Percentiles rank a stretch among this genome's conserved stretches.
Conservation (phyloP, 257 asterid species). For the Lithospermum erythrorhizon region DNA sequence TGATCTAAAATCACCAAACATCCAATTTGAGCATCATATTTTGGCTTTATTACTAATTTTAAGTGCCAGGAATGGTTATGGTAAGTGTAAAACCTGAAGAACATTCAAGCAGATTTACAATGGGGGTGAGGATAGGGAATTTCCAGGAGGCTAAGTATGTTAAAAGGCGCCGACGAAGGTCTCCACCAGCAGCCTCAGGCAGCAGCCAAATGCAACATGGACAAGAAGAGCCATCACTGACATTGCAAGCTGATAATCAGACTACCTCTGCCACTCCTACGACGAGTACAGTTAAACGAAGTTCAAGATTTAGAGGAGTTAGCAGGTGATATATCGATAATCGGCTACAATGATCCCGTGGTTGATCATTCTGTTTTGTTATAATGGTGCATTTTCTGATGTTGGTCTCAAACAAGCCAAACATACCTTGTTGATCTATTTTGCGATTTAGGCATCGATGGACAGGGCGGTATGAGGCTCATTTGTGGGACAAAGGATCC, state of each 20-base stretch:
- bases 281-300: constrained; percentile 35
- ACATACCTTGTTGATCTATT: not conserved
- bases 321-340: constrained; percentile 34
- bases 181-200: constrained; percentile 21
- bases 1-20: constrained; percentile 8
- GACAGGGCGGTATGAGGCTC: constrained; percentile 84
- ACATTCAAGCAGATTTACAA: constrained; percentile 18
- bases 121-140: constrained; percentile 20
- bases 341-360: no score
- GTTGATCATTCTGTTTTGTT: no score
- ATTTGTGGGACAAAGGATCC: constrained; percentile 78
- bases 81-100: constrained; percentile 20
- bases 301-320: constrained; percentile 80
- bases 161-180: constrained; percentile 43
- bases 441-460: constrained; percentile 48
- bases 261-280: constrained; percentile 10
- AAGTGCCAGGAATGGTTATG: constrained; percentile 18
- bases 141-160: constrained; percentile 23
- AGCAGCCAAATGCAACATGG: constrained; percentile 4
- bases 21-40: not conserved
- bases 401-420: not conserved
- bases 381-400: not conserved
- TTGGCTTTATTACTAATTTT: not conserved
- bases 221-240: constrained; percentile 20
- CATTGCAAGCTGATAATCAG: constrained; percentile 21